Percentiles rank a stretch among this genome's conserved stretches.
phyloP scores from a whole-genome alignment of 768 basidiomycete genomes.

The Trichaptum fuscoviolaceum region DNA sequence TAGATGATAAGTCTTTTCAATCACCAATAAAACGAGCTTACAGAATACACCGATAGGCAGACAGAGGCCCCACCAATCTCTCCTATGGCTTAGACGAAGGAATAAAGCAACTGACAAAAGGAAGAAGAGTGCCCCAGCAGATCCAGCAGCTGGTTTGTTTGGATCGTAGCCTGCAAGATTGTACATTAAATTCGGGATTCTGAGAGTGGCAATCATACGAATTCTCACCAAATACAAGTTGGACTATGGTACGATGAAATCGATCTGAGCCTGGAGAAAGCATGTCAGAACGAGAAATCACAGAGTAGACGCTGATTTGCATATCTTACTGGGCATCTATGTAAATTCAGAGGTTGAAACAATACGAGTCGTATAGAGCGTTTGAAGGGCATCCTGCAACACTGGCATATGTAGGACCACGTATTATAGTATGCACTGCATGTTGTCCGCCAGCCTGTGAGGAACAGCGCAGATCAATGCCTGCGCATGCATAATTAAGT shows the following conservation, averaged over 20 bases:
- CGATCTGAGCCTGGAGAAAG: not conserved
- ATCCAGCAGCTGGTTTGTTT: slow-evolving; percentile 18
- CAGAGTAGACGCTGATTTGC: too few relatives aligned
- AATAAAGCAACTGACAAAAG: slow-evolving; percentile 14
- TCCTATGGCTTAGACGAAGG: slow-evolving; percentile 17
- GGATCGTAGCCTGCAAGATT: slow-evolving; percentile 18
- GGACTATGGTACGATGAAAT: not conserved
- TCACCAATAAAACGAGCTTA: slow-evolving; percentile 7
- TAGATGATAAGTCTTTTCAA: not conserved
- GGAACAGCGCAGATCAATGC: too few relatives aligned
- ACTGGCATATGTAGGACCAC: too few relatives aligned
- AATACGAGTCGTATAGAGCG: too few relatives aligned
- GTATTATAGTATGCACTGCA: too few relatives aligned
- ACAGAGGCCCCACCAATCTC: slow-evolving; percentile 27
- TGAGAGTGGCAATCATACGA: not conserved
- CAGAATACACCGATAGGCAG: slow-evolving; percentile 26
- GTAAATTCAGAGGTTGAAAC: too few relatives aligned
- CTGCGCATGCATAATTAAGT: too few relatives aligned
- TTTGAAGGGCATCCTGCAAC: too few relatives aligned
- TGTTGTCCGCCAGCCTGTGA: too few relatives aligned
- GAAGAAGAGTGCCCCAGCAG: slow-evolving; percentile 20
- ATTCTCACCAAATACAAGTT: not conserved
- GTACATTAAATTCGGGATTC: too few relatives aligned
- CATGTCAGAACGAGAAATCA: not conserved
- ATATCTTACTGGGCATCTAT: too few relatives aligned